A percentile compares a stretch with the other conserved stretches of the same genome.
These are phyloP conservation scores for Podospora didyma DNA, from an alignment of 495 filamentous ascomycete species.

Conservation along the genomic window DNA sequence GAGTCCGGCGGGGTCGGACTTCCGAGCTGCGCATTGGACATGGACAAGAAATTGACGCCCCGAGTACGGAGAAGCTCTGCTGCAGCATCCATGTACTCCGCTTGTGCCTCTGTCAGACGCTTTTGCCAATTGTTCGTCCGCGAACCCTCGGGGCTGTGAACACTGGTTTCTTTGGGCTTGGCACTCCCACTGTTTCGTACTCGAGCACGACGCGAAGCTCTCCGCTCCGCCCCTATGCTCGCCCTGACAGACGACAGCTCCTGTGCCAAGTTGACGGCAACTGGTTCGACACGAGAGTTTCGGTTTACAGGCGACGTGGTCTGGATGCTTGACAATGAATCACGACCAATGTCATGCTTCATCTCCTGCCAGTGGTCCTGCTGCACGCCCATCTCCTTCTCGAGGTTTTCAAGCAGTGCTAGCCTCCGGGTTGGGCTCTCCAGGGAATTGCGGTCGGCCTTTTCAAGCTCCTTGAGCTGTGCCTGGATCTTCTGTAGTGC, in stretches of 20 bases:
- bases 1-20: constrained; percentile 50
- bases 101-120: constrained; percentile 36
- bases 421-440: constrained; percentile 33
- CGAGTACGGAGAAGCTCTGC: constrained; percentile 32
- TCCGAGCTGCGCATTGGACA: constrained; percentile 33
- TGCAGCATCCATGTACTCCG: constrained; percentile 40
- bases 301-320: constrained; percentile 23
- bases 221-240: constrained; percentile 30
- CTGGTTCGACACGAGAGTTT: constrained; percentile 26
- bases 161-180: constrained; percentile 15
- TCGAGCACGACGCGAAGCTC: constrained; percentile 30
- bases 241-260: constrained; percentile 19
- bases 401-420: constrained; percentile 46
- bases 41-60: constrained; percentile 36
- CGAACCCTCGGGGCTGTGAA: constrained; percentile 12
- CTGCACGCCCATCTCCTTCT: constrained; percentile 50
- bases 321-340: constrained; percentile 45
- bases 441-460: constrained; percentile 22
- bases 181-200: constrained; percentile 25
- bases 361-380: constrained; percentile 48
- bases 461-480: constrained; percentile 43
- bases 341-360: constrained; percentile 41
- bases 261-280: constrained; percentile 5
- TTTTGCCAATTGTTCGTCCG: constrained; percentile 29
- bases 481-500: constrained; percentile 48